Evolutionary conservation across 192 early-diverging fungal species (phyloP).

Genomic region (Podila clonocystis): DNA sequence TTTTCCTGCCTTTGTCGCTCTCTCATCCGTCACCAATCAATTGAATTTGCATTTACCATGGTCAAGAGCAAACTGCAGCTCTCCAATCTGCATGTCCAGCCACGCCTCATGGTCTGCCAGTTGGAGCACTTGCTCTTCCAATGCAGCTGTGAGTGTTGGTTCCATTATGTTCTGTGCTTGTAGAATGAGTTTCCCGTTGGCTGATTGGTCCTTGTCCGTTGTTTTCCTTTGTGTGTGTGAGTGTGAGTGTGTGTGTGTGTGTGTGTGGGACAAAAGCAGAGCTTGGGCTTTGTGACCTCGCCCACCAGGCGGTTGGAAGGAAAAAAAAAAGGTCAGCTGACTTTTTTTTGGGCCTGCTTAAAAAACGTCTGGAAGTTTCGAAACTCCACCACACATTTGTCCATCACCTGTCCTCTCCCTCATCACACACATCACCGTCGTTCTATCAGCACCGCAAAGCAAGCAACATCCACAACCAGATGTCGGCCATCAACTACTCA

Average conservation of each 20-base stretch:
- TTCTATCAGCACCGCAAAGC: not conserved
- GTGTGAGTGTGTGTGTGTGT: not conserved
- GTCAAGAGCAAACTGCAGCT: constrained; percentile 27
- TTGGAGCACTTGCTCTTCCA: constrained; percentile 39
- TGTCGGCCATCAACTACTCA: constrained; percentile 81
- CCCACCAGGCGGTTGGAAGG: no score
- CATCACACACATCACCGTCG: not conserved
- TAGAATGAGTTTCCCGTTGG: no score
- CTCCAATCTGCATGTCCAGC: constrained; percentile 45
- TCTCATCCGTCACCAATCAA: no score
- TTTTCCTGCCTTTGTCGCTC: not conserved
- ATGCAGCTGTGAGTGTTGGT: constrained; percentile 5
- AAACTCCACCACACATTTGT: not conserved
- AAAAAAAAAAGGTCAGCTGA: constrained; percentile 2
- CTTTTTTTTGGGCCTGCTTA: no score
- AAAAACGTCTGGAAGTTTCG: constrained; percentile 1
- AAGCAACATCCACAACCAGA: not conserved
- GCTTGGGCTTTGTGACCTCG: no score
- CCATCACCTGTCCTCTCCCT: not conserved
- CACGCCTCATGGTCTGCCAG: constrained; percentile 42
- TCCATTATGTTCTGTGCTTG: not conserved
- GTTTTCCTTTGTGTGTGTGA: not conserved
- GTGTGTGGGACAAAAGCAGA: not conserved
- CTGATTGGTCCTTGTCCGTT: not conserved
- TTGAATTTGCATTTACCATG: constrained; percentile 10